Base-by-base conservation (phyloP, 106 monocot species). In the Vanilla planifolia region DNA sequence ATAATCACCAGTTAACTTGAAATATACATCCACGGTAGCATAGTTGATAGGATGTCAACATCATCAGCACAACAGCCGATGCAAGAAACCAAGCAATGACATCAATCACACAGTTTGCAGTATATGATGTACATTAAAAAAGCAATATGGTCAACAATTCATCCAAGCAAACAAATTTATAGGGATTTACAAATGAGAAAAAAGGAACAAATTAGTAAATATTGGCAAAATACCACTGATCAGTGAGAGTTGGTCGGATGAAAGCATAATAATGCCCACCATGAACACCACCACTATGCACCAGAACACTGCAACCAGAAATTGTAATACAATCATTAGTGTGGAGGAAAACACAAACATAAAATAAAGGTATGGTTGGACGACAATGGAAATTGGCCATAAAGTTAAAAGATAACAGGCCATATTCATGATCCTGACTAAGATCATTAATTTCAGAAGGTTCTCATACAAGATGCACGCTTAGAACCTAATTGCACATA, bases 231-330 rank as follows among this genome's bases (percentile, higher is more conserved):
- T 80, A 89, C 89, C 89, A 89, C 29, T 80, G 77, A 67, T 89
- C 89, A 33, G 78, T 78, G 4, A 89, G 72, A 60, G 80, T 80
- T 44, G 89, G 88, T 39, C 88, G 79, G 60, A 89, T 89, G 61
- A 74, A 89, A 43, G 88, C 88, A 77, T 89, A 89, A 37, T 89
- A 89, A 63, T 89, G 88, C 19, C 88, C 88, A 50, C 88, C 88
- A 67, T 89, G 83, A 42, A 80, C 77, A 10, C 88, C 88, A 67
- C 88, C 88, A 63, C 83, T 89, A 62, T 89, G 88, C 19, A 89
- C 88, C 63, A 89, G 89, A 75, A 89, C 84, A 48, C 83, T 84
- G 67, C 33, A 71, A 27, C n/a, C 25, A 43, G 26, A 68, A 44
- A 46, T 5, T 29, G 16, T n/a, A 53, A 53, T 20, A 4, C 6